Evolutionary conservation across 768 basidiomycete species (phyloP), one percentile per base, ranked within the genome.

Genomic region (Leccinum barrowsii): DNA sequence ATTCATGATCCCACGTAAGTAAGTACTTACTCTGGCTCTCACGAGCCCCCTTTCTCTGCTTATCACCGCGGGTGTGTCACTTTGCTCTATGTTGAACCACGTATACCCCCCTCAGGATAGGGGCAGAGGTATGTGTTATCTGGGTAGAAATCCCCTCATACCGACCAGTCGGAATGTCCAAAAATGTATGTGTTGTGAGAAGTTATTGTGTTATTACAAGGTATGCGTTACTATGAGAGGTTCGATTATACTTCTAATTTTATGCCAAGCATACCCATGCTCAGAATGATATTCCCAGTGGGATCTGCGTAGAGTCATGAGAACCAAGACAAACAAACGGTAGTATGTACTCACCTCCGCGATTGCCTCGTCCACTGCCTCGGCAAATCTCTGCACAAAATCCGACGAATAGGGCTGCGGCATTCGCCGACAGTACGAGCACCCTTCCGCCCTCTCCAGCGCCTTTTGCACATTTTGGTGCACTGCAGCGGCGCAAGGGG

Each of bases 311-410:
- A 17, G 28, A 48, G 37, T 57, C 48, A 50, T 19, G 30, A 44
- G 56, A 37, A 22, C 10, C n/a, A 32, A 46, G n/a, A 35, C 30
- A 37, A 37, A 21, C 10, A 48, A 49, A 1, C 28, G n/a, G 40
- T 15, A 7, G 34, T 26, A 37, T 37, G 17, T 22, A 59, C 66
- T 68, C 37, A 72, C 69, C 3, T 54, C 42, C 19, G 63, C 59
- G 44, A 70, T 54, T 2, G 54, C 58, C 49, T 57, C 59, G 1
- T 71, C 58, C 0, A 70, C 56, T 13, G 69, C 66, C 40, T 62
- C 57, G 4, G 59, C 65, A 56, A 72, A 71, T 13, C 50, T 65
- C 50, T 52, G 54, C 34, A 56, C 58, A 49, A 72, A 70, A n/a
- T 68, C 61, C n/a, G 51, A 54, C 59, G 72, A 61, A 13, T 62